Conservation (phyloP, 192 early-diverging fungal genomes). For the Coemansia sp. region DNA sequence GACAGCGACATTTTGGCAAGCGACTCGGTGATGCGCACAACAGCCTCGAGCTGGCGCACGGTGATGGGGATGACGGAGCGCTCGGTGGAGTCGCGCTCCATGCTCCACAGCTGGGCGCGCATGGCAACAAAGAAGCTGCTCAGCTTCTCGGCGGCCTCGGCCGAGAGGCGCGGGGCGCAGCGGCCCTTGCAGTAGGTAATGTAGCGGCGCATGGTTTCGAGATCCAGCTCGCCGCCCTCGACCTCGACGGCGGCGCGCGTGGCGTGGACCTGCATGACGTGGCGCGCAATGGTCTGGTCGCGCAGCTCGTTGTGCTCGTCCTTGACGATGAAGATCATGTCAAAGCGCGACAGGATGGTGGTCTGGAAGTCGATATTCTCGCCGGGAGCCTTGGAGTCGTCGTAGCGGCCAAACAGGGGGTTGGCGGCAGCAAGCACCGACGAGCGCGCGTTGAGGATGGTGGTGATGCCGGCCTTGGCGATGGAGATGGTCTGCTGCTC, state of each 20-base stretch:
- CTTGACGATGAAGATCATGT: slow-evolving; percentile 99
- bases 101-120: slow-evolving; percentile 75
- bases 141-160: slow-evolving; percentile 89
- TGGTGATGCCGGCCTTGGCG: slow-evolving; percentile 99
- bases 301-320: slow-evolving; percentile 94
- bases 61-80: slow-evolving; percentile 95
- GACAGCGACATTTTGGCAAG: slow-evolving; percentile 93
- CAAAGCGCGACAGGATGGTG: slow-evolving; percentile 98
- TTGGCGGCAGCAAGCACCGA: slow-evolving; percentile 98
- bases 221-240: slow-evolving; percentile 82
- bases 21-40: slow-evolving; percentile 97
- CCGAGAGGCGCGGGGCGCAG: slow-evolving; percentile 90
- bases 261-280: slow-evolving; percentile 94
- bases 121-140: slow-evolving; percentile 92
- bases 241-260: slow-evolving; percentile 64
- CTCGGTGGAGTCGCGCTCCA: slow-evolving; percentile 71
- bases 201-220: slow-evolving; percentile 95
- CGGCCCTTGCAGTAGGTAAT: slow-evolving; percentile 92
- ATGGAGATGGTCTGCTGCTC: slow-evolving; percentile 99
- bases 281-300: slow-evolving; percentile 90
- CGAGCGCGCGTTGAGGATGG: slow-evolving; percentile 94
- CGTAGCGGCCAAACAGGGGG: slow-evolving; percentile 97
- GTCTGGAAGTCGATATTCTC: slow-evolving; percentile 99
- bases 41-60: slow-evolving; percentile 94
- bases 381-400: slow-evolving; percentile 96